Evolutionary conservation across 169 alveolate species (phyloP).

Genomic region (Eimeria falciformis): DNA sequence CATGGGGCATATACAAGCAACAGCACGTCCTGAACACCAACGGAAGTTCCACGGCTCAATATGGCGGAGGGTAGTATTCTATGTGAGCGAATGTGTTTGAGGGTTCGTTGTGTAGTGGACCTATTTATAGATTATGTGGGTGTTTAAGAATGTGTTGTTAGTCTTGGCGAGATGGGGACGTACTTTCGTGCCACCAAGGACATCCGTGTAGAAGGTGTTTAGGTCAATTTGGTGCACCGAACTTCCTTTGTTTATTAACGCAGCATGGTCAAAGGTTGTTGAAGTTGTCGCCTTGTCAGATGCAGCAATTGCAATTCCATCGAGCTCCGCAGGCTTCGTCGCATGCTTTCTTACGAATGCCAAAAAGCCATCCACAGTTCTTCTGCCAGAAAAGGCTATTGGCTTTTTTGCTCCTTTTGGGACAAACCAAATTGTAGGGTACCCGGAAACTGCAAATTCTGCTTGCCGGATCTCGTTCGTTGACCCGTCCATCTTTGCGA

Average conservation of each 20-base stretch:
- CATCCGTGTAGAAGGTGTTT: conserved; percentile 20
- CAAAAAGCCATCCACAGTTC: conserved; percentile 46
- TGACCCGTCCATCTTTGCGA: conserved; percentile 76
- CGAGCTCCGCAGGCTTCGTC: conserved; percentile 33
- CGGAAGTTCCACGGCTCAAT: neutral
- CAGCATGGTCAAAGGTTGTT: neutral
- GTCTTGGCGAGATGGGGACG: neutral
- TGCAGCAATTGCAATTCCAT: neutral
- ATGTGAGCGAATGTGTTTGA: neutral
- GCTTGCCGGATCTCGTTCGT: conserved; percentile 52
- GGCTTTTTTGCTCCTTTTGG: conserved; percentile 49
- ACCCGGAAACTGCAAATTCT: conserved; percentile 32
- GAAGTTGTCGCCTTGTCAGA: neutral
- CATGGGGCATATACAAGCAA: conserved; percentile 97
- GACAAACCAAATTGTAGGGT: conserved; percentile 73
- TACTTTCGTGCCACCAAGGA: conserved; percentile 45
- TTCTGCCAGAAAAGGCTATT: conserved; percentile 37
- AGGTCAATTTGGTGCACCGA: conserved; percentile 39
- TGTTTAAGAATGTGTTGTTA: neutral
- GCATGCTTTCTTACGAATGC: conserved; percentile 45
- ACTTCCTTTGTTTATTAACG: neutral
- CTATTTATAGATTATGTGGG: neutral
- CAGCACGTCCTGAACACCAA: conserved; percentile 87
- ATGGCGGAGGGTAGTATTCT: neutral
- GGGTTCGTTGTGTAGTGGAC: neutral